A percentile compares a stretch with the other conserved stretches of the same genome.
Conservation (phyloP, 345 rosid species). For the Garcia nutans region DNA sequence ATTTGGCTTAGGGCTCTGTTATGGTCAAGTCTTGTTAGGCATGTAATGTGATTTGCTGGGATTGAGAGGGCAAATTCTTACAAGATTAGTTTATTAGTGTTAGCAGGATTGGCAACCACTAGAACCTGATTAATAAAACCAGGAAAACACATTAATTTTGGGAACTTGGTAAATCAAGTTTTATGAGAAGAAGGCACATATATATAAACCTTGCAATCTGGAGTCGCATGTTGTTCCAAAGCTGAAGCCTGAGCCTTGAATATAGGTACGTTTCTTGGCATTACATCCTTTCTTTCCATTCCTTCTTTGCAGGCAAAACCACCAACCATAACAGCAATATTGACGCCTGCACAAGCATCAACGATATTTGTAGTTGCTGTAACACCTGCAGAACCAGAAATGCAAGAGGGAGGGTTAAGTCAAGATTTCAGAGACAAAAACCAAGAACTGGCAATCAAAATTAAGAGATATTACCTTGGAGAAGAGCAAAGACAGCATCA, state of each 20-base stretch:
- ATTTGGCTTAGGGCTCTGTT: slow-evolving; percentile 69
- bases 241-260: slow-evolving; percentile 90
- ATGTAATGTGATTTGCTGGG: slow-evolving; percentile 68
- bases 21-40: slow-evolving; percentile 77
- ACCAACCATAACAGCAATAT: slow-evolving; percentile 85
- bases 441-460: neutral
- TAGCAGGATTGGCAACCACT: slow-evolving; percentile 81
- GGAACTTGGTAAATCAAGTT: no score
- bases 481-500: slow-evolving; percentile 91
- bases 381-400: slow-evolving; percentile 51
- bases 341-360: slow-evolving; percentile 87
- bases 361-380: slow-evolving; percentile 84
- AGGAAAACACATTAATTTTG: neutral
- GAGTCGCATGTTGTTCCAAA: slow-evolving; percentile 74
- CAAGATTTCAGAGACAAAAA: neutral
- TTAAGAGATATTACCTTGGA: slow-evolving; percentile 49
- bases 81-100: slow-evolving; percentile 71
- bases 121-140: slow-evolving; percentile 35
- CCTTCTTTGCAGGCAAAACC: slow-evolving; percentile 96
- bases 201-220: slow-evolving; percentile 74
- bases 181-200: no score
- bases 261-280: slow-evolving; percentile 85
- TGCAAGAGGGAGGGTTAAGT: neutral
- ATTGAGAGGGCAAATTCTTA: slow-evolving; percentile 81
- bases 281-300: slow-evolving; percentile 93